Evolutionary conservation across 2,329 filamentous ascomycete species (phyloP).

Genomic region (Ophiostoma novo-ulmi): DNA sequence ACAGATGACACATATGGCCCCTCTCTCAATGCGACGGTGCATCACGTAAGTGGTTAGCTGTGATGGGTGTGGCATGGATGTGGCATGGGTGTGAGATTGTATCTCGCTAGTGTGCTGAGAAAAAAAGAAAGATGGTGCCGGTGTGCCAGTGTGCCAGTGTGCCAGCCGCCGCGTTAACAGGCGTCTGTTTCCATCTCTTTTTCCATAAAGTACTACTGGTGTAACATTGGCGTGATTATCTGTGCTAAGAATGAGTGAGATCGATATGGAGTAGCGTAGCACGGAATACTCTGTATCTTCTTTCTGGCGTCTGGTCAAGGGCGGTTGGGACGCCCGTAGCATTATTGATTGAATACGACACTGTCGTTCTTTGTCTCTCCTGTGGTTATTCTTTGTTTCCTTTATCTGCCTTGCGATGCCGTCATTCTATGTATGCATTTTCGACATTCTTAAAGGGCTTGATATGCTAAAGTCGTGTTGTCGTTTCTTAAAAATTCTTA

Average conservation of each 20-base stretch:
- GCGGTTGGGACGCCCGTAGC: conserved; percentile 1
- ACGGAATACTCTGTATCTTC: neutral
- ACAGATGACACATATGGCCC: neutral
- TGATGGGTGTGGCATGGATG: neutral
- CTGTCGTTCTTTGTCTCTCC: neutral
- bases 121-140: neutral
- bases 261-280: neutral
- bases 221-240: neutral
- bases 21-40: conserved; percentile 11
- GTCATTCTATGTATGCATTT: neutral
- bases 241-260: neutral
- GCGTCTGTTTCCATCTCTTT: neutral
- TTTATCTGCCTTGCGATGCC: neutral
- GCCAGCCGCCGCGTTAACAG: neutral
- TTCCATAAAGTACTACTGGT: neutral
- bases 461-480: too few species aligned
- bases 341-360: conserved; percentile 1
- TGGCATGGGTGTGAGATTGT: conserved; percentile 8
- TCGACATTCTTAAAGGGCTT: too few species aligned
- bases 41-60: conserved; percentile 5
- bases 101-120: neutral
- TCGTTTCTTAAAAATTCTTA: neutral
- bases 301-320: neutral
- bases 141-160: neutral
- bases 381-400: neutral